Evolutionary conservation across 139 green algal species (phyloP), one percentile per base, ranked within the genome.

Genomic region (Chlorella sp.): DNA sequence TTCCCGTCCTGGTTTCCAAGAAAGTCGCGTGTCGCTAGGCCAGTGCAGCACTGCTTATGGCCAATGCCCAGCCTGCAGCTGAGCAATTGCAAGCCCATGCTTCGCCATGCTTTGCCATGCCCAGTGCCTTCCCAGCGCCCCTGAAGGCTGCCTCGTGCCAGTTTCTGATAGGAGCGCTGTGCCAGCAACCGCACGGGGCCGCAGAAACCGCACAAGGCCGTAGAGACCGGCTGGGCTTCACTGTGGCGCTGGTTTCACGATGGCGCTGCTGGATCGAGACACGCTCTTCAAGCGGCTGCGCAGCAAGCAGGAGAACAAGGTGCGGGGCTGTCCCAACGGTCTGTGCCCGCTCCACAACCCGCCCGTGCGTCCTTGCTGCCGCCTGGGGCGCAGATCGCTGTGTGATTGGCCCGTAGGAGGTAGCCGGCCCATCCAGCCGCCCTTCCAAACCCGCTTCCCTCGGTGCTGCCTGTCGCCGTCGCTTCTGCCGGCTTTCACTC

Each of bases 241-340:
- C 60, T 14, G 60, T 14, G 60, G 60, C 15, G 64, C 64, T 71
- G 64, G 5, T 9, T 71, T 40, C 30, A 42, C 42, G 0, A 88
- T 81, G 83, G 88, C 78, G 48, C 42, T 75, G 14, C 64, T 98
- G 18, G 95, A 98, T 4, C 90, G 97, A 2, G 97, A 99, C 88
- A 89, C 86, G 5, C 88, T 99, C 19, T 99, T 99, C 91, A 95
- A 93, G 83, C 97, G 96, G 90, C 76, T 99, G 48, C 85, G 94
- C 1, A 86, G 87, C 32, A 99, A 98, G 89, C 92, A 96, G 5
- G 97, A 99, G 71, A 99, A 99, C 92, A 98, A 99, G 96, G 96
- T 97, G 78, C 28, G 80, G 30, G 36, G 48, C 48, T 57, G 48
- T 57, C 48, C 48, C 48, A 57, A 57, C 48, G 48, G 48, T 57